Percentiles rank a stretch among this genome's conserved stretches.
Conservation (phyloP, 202 grass and related monocot genomes). For the Carex arenaria region DNA sequence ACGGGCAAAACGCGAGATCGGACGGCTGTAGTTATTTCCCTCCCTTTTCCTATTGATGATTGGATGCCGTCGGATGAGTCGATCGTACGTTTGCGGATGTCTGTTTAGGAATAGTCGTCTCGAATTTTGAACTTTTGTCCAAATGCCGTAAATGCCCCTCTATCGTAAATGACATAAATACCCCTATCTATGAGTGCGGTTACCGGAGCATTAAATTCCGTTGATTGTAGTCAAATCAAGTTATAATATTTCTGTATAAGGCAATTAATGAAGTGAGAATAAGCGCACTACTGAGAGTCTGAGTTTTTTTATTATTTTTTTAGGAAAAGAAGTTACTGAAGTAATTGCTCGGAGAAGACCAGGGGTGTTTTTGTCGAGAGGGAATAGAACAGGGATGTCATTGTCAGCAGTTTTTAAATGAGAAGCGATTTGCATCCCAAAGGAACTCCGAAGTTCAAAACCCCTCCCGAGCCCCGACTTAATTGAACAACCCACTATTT, state of each 20-base stretch:
- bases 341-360: not conserved
- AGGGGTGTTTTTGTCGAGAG: constrained; percentile 22
- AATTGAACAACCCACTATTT: too few species aligned
- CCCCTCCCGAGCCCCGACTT: not conserved
- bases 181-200: not conserved
- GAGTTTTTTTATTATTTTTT: not conserved
- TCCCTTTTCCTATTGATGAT: constrained; percentile 19
- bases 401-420: not conserved
- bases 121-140: constrained; percentile 46
- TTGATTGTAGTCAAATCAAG: not conserved
- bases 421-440: not conserved
- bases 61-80: constrained; percentile 32
- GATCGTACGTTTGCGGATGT: constrained; percentile 39
- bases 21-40: constrained; percentile 53
- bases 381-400: not conserved
- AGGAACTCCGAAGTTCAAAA: not conserved
- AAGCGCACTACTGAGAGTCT: not conserved
- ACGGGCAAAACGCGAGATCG: constrained; percentile 33
- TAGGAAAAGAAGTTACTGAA: not conserved
- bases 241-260: not conserved
- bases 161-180: constrained; percentile 12
- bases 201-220: not conserved
- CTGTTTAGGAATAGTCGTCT: constrained; percentile 27
- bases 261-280: not conserved
- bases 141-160: constrained; percentile 5